These are phyloP conservation scores for Polytolypa hystricis DNA, from an alignment of 2,329 filamentous ascomycete genomes.

Conservation along the genomic window DNA sequence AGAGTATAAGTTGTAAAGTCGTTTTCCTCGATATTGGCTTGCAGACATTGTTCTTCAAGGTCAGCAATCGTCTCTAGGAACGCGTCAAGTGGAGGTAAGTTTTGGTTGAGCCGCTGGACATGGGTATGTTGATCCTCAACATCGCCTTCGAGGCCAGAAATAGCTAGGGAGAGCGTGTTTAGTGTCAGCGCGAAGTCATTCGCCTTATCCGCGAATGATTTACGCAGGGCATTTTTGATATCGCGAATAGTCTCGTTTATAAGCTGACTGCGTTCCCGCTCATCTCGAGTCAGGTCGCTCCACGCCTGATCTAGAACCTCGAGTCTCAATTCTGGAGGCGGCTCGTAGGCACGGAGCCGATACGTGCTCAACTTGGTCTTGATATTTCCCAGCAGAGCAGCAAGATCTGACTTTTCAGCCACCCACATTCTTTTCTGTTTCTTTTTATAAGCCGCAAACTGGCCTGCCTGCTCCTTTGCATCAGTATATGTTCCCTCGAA, in stretches of 20 bases:
- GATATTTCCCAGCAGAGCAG: conserved; percentile 89
- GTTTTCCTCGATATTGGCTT: conserved; percentile 98
- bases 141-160: conserved; percentile 93
- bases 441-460: conserved; percentile 83
- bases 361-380: conserved; percentile 98
- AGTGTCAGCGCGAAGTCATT: conserved; percentile 95
- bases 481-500: conserved; percentile 90
- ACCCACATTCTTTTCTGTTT: conserved; percentile 92
- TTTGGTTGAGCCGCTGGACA: conserved; percentile 73
- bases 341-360: conserved; percentile 78
- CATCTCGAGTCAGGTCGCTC: conserved; percentile 65
- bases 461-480: conserved; percentile 71
- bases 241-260: conserved; percentile 98
- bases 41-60: conserved; percentile 78
- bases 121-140: conserved; percentile 89
- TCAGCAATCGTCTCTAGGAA: conserved; percentile 80
- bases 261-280: conserved; percentile 78
- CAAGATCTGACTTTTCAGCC: conserved; percentile 91
- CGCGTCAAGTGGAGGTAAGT: conserved; percentile 75
- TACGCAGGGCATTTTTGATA: conserved; percentile 90
- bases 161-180: conserved; percentile 87
- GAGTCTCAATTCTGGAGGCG: conserved; percentile 69
- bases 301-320: conserved; percentile 77
- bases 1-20: conserved; percentile 99
- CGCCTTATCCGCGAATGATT: conserved; percentile 91